A percentile compares a stretch with the other conserved stretches of the same genome.
These are phyloP conservation scores for Brasilioporus rufonigricans DNA, from an alignment of 768 basidiomycete genomes.

Conservation along the genomic window DNA sequence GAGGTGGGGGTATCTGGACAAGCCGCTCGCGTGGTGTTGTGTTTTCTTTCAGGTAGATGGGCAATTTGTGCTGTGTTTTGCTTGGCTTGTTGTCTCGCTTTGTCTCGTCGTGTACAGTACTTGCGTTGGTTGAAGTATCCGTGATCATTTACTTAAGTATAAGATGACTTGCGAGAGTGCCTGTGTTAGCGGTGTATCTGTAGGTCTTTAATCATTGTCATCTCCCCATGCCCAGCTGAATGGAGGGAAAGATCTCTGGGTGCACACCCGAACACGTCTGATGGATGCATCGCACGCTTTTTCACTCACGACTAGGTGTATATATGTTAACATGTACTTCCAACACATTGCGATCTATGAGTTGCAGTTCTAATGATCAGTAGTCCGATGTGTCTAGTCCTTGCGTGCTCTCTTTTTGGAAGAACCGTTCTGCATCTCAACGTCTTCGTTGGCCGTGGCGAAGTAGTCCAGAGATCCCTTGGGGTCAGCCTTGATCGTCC, in stretches of 20 bases:
- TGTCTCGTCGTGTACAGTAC: background rate
- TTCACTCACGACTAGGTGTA: background rate
- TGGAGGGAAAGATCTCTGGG: too few relatives aligned
- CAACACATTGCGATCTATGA: background rate
- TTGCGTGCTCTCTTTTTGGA: conserved; percentile 60
- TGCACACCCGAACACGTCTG: too few relatives aligned
- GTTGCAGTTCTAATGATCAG: background rate
- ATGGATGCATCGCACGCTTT: background rate
- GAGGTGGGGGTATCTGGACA: background rate
- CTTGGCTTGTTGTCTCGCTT: background rate
- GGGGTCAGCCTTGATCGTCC: conserved; percentile 83
- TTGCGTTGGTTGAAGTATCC: too few relatives aligned
- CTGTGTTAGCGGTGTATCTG: too few relatives aligned
- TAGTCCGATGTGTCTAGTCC: conserved; percentile 33
- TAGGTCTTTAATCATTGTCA: too few relatives aligned
- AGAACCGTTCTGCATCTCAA: conserved; percentile 37
- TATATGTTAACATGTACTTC: conserved; percentile 1
- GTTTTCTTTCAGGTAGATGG: background rate
- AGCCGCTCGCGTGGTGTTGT: too few relatives aligned
- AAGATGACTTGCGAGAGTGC: too few relatives aligned
- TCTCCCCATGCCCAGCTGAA: too few relatives aligned
- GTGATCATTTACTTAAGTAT: too few relatives aligned
- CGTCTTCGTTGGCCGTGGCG: conserved; percentile 26
- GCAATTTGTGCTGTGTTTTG: background rate
- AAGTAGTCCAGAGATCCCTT: conserved; percentile 76